These are phyloP conservation scores for Trifolium dubium DNA, from an alignment of 306 rosid species.

Conservation along the genomic window DNA sequence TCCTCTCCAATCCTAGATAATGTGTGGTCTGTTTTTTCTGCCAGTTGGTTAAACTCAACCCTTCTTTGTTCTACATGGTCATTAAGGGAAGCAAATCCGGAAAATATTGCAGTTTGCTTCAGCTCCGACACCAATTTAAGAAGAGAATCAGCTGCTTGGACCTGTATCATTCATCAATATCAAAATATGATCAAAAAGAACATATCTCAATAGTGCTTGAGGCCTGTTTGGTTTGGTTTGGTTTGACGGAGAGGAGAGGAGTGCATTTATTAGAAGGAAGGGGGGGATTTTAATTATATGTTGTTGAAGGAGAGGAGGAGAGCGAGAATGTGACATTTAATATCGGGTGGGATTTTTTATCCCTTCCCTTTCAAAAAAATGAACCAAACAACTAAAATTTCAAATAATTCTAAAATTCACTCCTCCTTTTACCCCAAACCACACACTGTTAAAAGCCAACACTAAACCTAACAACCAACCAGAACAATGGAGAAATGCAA, in stretches of 20 bases:
- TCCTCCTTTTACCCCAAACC: no score
- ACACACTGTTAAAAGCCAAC: no score
- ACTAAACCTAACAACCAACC: neutral
- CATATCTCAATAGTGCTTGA: neutral
- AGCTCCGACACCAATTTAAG: slow-evolving; percentile 82
- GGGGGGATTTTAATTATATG: no score
- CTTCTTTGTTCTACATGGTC: slow-evolving; percentile 88
- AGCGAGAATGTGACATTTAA: no score
- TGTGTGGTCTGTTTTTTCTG: slow-evolving; percentile 64
- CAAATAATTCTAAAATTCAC: no score
- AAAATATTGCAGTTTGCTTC: slow-evolving; percentile 91
- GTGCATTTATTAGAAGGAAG: neutral
- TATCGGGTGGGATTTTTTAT: no score
- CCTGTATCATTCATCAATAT: slow-evolving; percentile 50
- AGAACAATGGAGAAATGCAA: neutral
- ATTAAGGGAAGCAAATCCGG: slow-evolving; percentile 91
- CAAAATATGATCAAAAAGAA: neutral
- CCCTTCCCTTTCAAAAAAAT: no score
- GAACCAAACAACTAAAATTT: no score
- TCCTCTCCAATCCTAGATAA: slow-evolving; percentile 83
- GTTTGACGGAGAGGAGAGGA: neutral
- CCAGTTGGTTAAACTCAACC: slow-evolving; percentile 70
- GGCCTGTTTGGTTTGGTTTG: no score
- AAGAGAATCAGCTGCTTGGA: slow-evolving; percentile 83
- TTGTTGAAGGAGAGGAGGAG: no score